Evolutionary conservation across 1,284 basidiomycete genomes (phyloP).

Genomic region (Schizophyllum amplum): DNA sequence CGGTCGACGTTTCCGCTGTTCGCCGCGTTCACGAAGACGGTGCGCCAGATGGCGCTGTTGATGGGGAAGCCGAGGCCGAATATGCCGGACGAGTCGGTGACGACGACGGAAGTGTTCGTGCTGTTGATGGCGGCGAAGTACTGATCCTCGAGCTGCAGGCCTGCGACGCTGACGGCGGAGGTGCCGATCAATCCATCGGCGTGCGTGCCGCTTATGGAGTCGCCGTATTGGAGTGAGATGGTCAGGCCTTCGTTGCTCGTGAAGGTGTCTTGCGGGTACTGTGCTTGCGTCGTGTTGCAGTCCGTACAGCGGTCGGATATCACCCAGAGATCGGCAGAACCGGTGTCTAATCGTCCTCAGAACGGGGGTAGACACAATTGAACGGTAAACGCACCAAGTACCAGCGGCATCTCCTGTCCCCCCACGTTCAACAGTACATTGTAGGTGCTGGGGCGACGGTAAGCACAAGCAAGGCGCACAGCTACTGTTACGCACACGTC

Average conservation of each 20-base stretch:
- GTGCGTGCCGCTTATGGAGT: slow-evolving; percentile 44
- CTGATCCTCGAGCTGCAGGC: slow-evolving; percentile 32
- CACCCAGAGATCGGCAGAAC: slow-evolving; percentile 54
- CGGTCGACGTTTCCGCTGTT: background rate
- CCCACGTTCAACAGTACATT: slow-evolving; percentile 37
- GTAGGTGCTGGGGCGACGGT: slow-evolving; percentile 30
- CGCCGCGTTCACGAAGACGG: slow-evolving; percentile 14
- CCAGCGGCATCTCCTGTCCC: slow-evolving; percentile 28
- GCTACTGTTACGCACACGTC: slow-evolving; percentile 34
- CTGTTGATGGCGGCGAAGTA: slow-evolving; percentile 44
- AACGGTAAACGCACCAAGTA: slow-evolving; percentile 30
- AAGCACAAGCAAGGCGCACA: background rate
- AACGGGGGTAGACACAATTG: background rate
- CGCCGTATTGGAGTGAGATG: slow-evolving; percentile 41
- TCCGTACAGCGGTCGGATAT: slow-evolving; percentile 36
- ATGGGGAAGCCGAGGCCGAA: slow-evolving; percentile 45
- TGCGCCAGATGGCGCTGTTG: slow-evolving; percentile 23
- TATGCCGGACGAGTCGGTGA: slow-evolving; percentile 39
- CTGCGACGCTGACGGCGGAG: slow-evolving; percentile 37
- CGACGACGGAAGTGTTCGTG: slow-evolving; percentile 41
- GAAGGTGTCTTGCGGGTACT: slow-evolving; percentile 33
- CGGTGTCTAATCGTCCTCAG: slow-evolving; percentile 34
- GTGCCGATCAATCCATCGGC: slow-evolving; percentile 41
- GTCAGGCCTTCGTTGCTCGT: slow-evolving; percentile 24
- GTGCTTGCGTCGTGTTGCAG: slow-evolving; percentile 20